Evolutionary conservation across 2,329 filamentous ascomycete species (phyloP), one percentile per base, ranked within the genome.

Genomic region (Microdochium trichocladiopsis): DNA sequence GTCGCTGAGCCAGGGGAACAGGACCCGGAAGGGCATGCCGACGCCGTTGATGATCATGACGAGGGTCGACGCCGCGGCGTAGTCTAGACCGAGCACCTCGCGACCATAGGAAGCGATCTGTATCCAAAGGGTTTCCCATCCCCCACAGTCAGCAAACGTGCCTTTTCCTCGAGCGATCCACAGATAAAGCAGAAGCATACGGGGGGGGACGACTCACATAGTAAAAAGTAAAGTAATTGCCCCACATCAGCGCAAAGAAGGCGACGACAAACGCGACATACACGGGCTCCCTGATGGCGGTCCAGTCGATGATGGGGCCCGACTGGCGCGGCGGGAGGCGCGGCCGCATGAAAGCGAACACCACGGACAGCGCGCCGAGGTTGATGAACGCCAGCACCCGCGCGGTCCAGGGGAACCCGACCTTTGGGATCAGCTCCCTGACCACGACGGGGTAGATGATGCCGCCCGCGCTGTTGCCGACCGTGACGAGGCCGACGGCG

Each of bases 351-450:
- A 67, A 66, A 10, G 55, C 49, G 4, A 65, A 51, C 14, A 61
- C 93, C 56, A 96, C 83, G 25, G 95, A 84, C 48, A 97, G 84
- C 24, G 89, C 90, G 1, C 88, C 90, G 43, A 87, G 79, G 69
- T 97, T 97, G 37, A 91, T 63, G 25, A 67, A 66, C n/a, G 60
- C 65, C 14, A 66, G 57, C 6, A 66, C 62, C 48, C 65, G 59
- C 16, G 63, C 58, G 2, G 65, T 66, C 65, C 65, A 66, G 47
- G 61, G 61, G 31, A 66, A 67, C 2, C 65, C 64, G 3, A 67
- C 22, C 10, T 48, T 54, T 2, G 65, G 64, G 28, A 66, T 57
- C 12, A 67, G 56, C 51, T 65, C 57, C 36, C 63, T 57, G 2
- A 66, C 63, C 23, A 67, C 58, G 2, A 66, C 23, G 23, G 47